Base-by-base conservation (phyloP, 2,329 filamentous ascomycete genomes). In the Fusarium zealandicum region DNA sequence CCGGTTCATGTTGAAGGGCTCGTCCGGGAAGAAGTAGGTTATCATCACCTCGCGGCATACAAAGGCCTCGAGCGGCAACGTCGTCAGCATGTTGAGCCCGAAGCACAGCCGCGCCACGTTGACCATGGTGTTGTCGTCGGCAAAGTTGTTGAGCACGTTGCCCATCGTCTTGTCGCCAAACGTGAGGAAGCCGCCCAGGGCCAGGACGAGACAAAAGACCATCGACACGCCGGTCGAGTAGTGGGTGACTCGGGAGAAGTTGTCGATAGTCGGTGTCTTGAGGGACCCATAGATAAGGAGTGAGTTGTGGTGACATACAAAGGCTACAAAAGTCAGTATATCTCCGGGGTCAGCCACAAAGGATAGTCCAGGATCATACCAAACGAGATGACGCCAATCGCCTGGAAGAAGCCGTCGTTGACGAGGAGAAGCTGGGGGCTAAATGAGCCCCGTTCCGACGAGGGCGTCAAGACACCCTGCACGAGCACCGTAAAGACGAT, bases 131-230 rank as follows among this genome's bases (percentile, higher is more conserved):
- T 96, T 98, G 75, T 96, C 87, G 16, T 87, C 81, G 2, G 93
- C 90, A 70, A 99, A 98, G 77, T 99, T 99, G 80, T 99, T 99
- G 67, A 99, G 86, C 45, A 99, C 92, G 73, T 99, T 99, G 70
- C 95, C 95, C 64, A 92, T 81, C 4, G 95, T 99, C 68, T 88
- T 86, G 75, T 93, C 90, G 59, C 95, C 93, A 70, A 99, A 99
- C 14, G 90, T 93, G 36, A 99, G 82, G 76, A 96, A 98, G 18
- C 95, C 95, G 3, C 88, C 85, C 7, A 97, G 80, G 0, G 92
- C 95, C 87, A 99, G 90, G 54, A 88, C 76, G 46, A 99, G 82
- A 70, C 95, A 99, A 49, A 93, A 93, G n/a, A 93, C 65, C 82
- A 97, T 91, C 35, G 93, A 97, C 40, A 97, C 86, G 61, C 82